A percentile compares a stretch with the other conserved stretches of the same genome.
Conservation (phyloP, 805 yeast species). For the Cyberlindnera sargentensis region DNA sequence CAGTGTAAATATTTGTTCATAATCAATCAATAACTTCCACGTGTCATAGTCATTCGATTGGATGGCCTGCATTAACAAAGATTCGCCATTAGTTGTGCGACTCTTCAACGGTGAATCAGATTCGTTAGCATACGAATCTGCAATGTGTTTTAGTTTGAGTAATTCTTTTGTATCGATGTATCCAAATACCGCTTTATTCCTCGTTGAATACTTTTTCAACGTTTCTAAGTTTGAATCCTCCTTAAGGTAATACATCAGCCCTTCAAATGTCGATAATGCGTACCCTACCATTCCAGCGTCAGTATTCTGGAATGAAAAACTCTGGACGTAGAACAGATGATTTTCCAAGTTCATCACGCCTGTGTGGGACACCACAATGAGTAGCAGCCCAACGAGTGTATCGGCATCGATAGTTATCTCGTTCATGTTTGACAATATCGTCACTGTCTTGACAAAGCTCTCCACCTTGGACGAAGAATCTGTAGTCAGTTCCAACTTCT, state of each 20-base stretch:
- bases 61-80: slow-evolving; percentile 59
- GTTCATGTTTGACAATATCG: slow-evolving; percentile 36
- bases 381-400: slow-evolving; percentile 61
- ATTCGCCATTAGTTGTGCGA: slow-evolving; percentile 56
- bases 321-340: slow-evolving; percentile 59
- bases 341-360: slow-evolving; percentile 50
- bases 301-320: slow-evolving; percentile 43
- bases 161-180: slow-evolving; percentile 33
- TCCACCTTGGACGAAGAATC: slow-evolving; percentile 41
- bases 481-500: slow-evolving; percentile 37
- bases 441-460: slow-evolving; percentile 45
- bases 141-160: slow-evolving; percentile 18
- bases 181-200: slow-evolving; percentile 49
- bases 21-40: slow-evolving; percentile 40
- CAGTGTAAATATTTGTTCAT: slow-evolving; percentile 44
- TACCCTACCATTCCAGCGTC: slow-evolving; percentile 65
- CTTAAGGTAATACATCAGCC: slow-evolving; percentile 61
- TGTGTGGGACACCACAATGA: slow-evolving; percentile 64
- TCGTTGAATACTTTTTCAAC: slow-evolving; percentile 34
- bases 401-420: slow-evolving; percentile 64
- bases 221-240: slow-evolving; percentile 29
- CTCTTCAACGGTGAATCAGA: slow-evolving; percentile 26
- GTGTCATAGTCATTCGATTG: slow-evolving; percentile 37
- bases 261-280: slow-evolving; percentile 77
- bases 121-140: slow-evolving; percentile 20